phyloP scores from a whole-genome alignment of 1,284 basidiomycete species.

The Sanghuangporus weigelae region DNA sequence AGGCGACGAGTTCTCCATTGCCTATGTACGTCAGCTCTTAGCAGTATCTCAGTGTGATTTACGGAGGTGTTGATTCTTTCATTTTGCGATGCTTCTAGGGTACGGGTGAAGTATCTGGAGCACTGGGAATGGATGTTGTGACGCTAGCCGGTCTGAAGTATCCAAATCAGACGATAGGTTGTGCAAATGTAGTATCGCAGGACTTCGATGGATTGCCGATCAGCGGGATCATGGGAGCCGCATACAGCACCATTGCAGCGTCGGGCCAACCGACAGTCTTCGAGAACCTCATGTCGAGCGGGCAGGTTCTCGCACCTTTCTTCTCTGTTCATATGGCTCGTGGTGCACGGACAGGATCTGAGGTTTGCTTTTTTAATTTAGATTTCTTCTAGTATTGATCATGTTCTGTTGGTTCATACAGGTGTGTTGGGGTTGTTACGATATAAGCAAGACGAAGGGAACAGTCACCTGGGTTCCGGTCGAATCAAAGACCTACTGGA shows the following conservation, averaged over 20 bases:
- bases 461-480: slow-evolving; percentile 48
- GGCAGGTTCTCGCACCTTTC: slow-evolving; percentile 38
- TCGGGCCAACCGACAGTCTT: slow-evolving; percentile 49
- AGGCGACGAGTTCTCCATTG: slow-evolving; percentile 37
- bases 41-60: slow-evolving; percentile 11
- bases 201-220: slow-evolving; percentile 42
- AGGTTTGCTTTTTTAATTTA: slow-evolving; percentile 25
- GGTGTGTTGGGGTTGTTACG: slow-evolving; percentile 57
- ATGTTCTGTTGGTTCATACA: slow-evolving; percentile 20
- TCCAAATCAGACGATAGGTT: slow-evolving; percentile 44
- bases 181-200: slow-evolving; percentile 35
- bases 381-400: not conserved
- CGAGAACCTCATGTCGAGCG: slow-evolving; percentile 49
- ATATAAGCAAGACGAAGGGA: slow-evolving; percentile 43
- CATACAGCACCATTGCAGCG: slow-evolving; percentile 48
- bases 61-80: not conserved
- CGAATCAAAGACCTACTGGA: slow-evolving; percentile 53
- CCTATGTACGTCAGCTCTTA: slow-evolving; percentile 46
- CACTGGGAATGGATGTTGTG: slow-evolving; percentile 43
- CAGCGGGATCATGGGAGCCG: slow-evolving; percentile 54
- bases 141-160: slow-evolving; percentile 39
- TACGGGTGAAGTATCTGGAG: slow-evolving; percentile 43
- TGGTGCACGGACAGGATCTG: slow-evolving; percentile 39
- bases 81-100: slow-evolving; percentile 31
- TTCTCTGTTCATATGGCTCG: slow-evolving; percentile 57